Evolutionary conservation across 2,329 filamentous ascomycete species (phyloP), one percentile per base, ranked within the genome.

Genomic region (Alternaria gansuensis): DNA sequence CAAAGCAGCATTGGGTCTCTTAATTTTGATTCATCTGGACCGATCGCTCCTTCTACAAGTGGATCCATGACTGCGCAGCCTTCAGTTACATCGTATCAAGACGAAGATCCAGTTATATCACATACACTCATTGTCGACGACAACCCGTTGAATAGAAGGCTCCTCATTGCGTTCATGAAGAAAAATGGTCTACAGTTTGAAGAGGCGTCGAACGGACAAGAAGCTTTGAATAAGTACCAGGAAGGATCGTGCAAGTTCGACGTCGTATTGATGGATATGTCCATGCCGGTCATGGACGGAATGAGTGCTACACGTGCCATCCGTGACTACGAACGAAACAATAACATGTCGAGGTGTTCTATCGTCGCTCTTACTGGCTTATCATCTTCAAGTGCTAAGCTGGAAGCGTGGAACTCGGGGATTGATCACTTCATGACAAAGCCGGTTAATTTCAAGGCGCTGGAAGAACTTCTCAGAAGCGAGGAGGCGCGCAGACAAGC

Each of bases 41-140:
- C 39, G 2, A 13, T 46, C 14, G 11, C 41, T 23, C 13, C 33
- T 17, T 43, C 44, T 21, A 33, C 31, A 5, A 21, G 11, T 39
- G 41, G 44, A 3, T 46, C 51, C 2, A 37, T 28, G 5, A 14
- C 7, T n/a, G 28, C 21, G 24, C 50, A 54, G 13, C 10, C 10
- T 3, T 28, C 17, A 5, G 14, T 36, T 4, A n/a, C 40, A 0
- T 31, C 45, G n/a, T 23, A 23, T 14, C 36, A 24, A 3, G 41
- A 55, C 46, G 34, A 55, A 5, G 54, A 48, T 5, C n/a, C 40
- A 23, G 24, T 26, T 14, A 29, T 40, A 4, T 59, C 63, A 4
- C 59, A 67, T 5, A 63, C 77, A 0, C 69, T 80, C 0, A 71
- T 80, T 1, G 74, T 76, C 0, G 78, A 80, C 45, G 78, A 80